Evolutionary conservation across 2,329 filamentous ascomycete species (phyloP), one percentile per base, ranked within the genome.

Genomic region (Claviceps fusiformis): DNA sequence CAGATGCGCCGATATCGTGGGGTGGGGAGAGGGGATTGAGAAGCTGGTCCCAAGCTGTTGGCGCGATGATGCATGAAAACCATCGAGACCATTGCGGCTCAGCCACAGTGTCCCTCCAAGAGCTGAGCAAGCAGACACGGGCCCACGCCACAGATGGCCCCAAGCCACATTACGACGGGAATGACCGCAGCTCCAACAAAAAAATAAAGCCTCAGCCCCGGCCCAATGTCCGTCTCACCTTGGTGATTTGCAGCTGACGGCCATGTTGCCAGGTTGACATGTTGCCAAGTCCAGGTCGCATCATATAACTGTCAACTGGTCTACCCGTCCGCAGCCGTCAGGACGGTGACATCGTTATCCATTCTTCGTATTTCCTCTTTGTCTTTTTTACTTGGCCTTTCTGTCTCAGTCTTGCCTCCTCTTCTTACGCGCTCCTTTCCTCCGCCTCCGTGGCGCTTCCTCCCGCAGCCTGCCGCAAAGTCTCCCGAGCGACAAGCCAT

Each of bases 261-360:
- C 48, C 43, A 41, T 37, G 54, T 51, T 54, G 50, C 24, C 24
- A 24, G 24, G 24, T 24, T 24, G 24, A 24, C 24, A 24, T 24
- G 54, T 51, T 54, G 50, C 53, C 52, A 48, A 39, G n/a, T 47
- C 55, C 24, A 46, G 29, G 15, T 50, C 54, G 35, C 49, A 19
- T 50, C 50, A 52, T 58, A 60, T 54, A 63, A 60, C 55, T 63
- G 64, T 62, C 61, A 62, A 24, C 54, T 43, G 45, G 15, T 52
- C 61, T 62, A 24, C 54, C 49, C 50, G 15, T 52, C 48, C 48
- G 17, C 29, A 24, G 19, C 33, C 33, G 33, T 27, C 44, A 46
- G 41, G 13, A 11, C 43, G 2, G 41, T 43, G 33, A 7, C 35
- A 37, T 37, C 35, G 11, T 31, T 37, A 15, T 46, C 27, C 44